Evolutionary conservation across 768 basidiomycete genomes (phyloP), one percentile per base, ranked within the genome.

Genomic region (Tricholoma saponaceum): DNA sequence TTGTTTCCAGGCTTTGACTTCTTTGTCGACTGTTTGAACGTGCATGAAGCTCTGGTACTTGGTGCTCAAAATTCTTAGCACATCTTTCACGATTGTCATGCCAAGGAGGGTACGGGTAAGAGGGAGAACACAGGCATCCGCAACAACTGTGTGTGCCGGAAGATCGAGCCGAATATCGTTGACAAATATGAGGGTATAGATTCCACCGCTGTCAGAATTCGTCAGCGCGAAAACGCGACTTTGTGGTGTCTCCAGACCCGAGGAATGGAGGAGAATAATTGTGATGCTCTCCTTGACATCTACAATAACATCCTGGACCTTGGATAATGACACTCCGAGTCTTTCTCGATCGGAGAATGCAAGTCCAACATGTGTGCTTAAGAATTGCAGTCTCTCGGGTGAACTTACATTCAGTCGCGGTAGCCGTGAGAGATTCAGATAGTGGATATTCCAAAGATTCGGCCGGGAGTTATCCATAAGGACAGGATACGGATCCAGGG

Each of bases 91-190:
- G 22, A 9, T 0, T 14, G 18, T 10, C 22, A 22, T 44, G 20
- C 12, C 9, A 10, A 44, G 18, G 23, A 67, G 6, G 3, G 43
- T 56, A 12, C 55, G 16, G 1, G 63, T 64, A 12, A 72, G 62
- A 0, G 77, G 74, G 12, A 74, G 62, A 16, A 80, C 68, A 62
- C 69, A 80, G 16, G 67, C 74, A 57, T 80, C 75, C 8, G 67
- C 68, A 9, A 81, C 60, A 6, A 81, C 57, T 6, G 79, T 80
- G 60, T 79, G 75, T 1, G 74, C 70, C 9, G 65, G 61, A 7
- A 76, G 46, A 58, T 82, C 80, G 43, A 73, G 67, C 6, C 74
- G 69, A 26, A 82, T 58, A 49, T 62, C 65, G 28, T 67, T 67
- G 54, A 79, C 59, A 54, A 78, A 69, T 44, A 82, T 60, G 28